phyloP scores from a whole-genome alignment of 2,329 filamentous ascomycete genomes.

The Colletotrichum liriopes region DNA sequence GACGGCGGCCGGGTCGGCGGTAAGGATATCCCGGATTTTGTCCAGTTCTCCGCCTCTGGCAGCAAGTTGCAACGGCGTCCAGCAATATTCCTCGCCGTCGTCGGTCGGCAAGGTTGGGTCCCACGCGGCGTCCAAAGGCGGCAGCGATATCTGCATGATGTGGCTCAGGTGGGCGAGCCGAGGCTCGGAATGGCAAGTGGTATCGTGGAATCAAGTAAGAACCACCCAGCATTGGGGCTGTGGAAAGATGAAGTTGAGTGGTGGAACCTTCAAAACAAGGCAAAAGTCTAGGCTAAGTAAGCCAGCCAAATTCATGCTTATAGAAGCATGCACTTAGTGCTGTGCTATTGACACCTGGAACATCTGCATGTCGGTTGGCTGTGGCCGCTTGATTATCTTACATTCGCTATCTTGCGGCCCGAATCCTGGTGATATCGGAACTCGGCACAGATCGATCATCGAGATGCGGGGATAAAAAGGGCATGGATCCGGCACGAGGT shows the following conservation, averaged over 20 bases:
- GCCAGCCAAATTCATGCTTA: not conserved
- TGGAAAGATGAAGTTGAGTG: not conserved
- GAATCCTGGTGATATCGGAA: not conserved
- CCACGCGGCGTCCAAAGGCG: constrained; percentile 3
- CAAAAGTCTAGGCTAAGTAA: not conserved
- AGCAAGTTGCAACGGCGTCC: constrained; percentile 55
- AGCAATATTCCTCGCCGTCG: constrained; percentile 47
- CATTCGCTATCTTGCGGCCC: not conserved
- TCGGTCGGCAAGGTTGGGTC: not conserved
- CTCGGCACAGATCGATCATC: not conserved
- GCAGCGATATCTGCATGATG: not conserved
- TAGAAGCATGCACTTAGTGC: not conserved
- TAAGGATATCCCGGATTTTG: constrained; percentile 48
- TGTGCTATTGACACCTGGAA: not conserved
- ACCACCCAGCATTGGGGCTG: not conserved
- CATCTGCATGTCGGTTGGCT: not conserved
- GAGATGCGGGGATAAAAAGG: not conserved
- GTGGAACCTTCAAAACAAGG: not conserved
- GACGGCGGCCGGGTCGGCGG: constrained; percentile 46
- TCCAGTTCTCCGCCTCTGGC: constrained; percentile 50
- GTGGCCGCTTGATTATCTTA: not conserved
- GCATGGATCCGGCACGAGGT: not conserved
- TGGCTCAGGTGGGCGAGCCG: not conserved
- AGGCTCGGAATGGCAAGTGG: not conserved
- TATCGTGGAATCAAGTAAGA: not conserved